phyloP scores from a whole-genome alignment of 2,329 filamentous ascomycete genomes.

The Thermoascus crustaceus region DNA sequence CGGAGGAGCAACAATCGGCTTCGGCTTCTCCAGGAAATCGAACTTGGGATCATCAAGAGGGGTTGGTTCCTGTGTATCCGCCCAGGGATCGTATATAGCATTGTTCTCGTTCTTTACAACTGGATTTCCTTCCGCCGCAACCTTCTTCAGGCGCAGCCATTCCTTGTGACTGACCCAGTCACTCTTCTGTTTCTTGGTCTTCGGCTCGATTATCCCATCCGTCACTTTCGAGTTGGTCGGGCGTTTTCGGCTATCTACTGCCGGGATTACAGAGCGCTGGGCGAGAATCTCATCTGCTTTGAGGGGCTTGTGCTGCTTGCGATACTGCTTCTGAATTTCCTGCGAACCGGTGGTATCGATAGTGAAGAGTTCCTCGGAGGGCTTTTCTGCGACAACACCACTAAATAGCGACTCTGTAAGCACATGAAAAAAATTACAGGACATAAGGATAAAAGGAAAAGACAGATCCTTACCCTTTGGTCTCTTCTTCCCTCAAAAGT shows the following conservation, averaged over 20 bases:
- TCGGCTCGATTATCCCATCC: constrained; percentile 60
- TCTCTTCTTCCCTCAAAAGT: constrained; percentile 78
- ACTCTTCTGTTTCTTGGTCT: constrained; percentile 64
- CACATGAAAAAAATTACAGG: too few species aligned
- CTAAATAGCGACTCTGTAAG: constrained; percentile 37
- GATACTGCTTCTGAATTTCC: constrained; percentile 55
- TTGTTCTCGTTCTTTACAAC: constrained; percentile 50
- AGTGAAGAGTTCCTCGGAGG: constrained; percentile 74
- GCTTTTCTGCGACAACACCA: constrained; percentile 76
- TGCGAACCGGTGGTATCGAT: constrained; percentile 68
- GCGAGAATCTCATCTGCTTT: constrained; percentile 90
- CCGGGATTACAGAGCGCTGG: constrained; percentile 70
- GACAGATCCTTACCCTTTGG: constrained; percentile 59
- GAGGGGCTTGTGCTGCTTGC: constrained; percentile 65
- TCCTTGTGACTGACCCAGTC: constrained; percentile 82
- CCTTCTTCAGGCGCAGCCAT: constrained; percentile 64
- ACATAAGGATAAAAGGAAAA: neutral
- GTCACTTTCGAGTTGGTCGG: constrained; percentile 57
- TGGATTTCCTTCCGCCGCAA: constrained; percentile 59
- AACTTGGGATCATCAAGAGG: constrained; percentile 45
- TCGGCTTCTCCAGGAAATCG: constrained; percentile 59
- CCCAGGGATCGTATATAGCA: constrained; percentile 70
- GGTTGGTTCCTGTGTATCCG: constrained; percentile 37
- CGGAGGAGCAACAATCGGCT: constrained; percentile 61
- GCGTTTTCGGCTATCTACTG: constrained; percentile 74